Evolutionary conservation across 345 rosid species (phyloP).

Genomic region (Camelina hispida): DNA sequence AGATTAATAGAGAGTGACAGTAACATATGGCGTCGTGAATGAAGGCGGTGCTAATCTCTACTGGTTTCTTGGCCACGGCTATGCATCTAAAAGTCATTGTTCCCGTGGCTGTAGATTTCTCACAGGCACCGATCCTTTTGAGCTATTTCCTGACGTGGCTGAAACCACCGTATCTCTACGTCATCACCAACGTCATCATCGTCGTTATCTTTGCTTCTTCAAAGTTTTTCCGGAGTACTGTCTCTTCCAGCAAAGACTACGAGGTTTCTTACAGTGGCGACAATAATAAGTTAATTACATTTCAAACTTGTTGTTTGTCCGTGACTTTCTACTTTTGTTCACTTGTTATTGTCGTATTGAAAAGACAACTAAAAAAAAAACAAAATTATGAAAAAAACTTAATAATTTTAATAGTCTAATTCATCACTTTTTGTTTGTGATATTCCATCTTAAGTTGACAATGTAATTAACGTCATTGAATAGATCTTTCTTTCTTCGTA

Average conservation of each 20-base stretch:
- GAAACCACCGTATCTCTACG: conserved; percentile 63
- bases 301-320: too few relatives aligned
- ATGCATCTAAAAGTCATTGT: conserved; percentile 48
- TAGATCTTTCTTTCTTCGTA: background rate
- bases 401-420: too few relatives aligned
- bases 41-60: conserved; percentile 52
- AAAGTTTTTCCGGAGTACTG: conserved; percentile 38
- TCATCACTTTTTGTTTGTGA: background rate
- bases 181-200: conserved; percentile 67
- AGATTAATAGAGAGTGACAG: background rate
- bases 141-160: conserved; percentile 56
- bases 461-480: conserved; percentile 13
- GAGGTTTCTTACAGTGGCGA: conserved; percentile 29
- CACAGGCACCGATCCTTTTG: conserved; percentile 52
- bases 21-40: conserved; percentile 45
- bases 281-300: background rate
- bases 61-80: conserved; percentile 51
- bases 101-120: conserved; percentile 52
- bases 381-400: too few relatives aligned
- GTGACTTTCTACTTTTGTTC: too few relatives aligned
- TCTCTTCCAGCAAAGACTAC: conserved; percentile 23
- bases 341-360: too few relatives aligned
- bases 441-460: conserved; percentile 18
- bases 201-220: conserved; percentile 63
- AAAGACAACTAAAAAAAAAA: too few relatives aligned